Conservation (phyloP, 352 stramenopile genomes). For the Peronospora destructor region DNA sequence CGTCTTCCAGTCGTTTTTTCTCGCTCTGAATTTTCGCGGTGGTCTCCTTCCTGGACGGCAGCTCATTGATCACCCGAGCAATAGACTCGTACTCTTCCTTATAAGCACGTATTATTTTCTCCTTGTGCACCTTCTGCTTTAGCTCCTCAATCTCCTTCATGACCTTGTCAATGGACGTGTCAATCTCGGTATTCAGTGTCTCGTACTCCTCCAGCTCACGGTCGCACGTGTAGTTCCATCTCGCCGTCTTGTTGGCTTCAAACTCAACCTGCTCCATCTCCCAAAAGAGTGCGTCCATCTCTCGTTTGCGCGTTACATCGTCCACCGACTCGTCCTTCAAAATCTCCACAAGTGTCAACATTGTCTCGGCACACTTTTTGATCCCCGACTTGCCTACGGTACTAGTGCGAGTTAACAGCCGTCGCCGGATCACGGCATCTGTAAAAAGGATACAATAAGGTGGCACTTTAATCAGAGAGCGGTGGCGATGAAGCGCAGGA, state of each 20-base stretch:
- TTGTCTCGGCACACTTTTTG: constrained; percentile 70
- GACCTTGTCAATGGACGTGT: constrained; percentile 57
- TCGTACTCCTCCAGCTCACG: constrained; percentile 79
- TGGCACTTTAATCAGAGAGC: not conserved
- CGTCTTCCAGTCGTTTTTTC: constrained; percentile 52
- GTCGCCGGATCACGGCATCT: constrained; percentile 65
- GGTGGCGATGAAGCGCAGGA: too few relatives aligned
- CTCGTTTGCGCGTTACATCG: constrained; percentile 47
- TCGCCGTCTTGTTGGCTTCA: constrained; percentile 74
- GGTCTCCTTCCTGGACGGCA: constrained; percentile 59
- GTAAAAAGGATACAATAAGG: not conserved
- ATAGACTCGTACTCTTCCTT: constrained; percentile 88
- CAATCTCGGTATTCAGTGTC: constrained; percentile 72
- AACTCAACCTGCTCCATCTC: constrained; percentile 82
- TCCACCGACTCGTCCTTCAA: constrained; percentile 61
- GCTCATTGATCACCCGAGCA: constrained; percentile 73
- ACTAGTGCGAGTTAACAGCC: constrained; percentile 73
- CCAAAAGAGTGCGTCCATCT: constrained; percentile 75
- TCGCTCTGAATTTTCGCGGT: constrained; percentile 50
- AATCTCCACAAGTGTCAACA: constrained; percentile 59
- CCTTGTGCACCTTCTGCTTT: constrained; percentile 63
- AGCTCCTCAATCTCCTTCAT: constrained; percentile 70
- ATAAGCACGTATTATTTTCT: constrained; percentile 71
- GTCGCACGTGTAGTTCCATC: constrained; percentile 76
- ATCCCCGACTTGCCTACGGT: constrained; percentile 71